These are phyloP conservation scores for Babesia ovis DNA, from an alignment of 169 alveolate genomes.

Conservation along the genomic window DNA sequence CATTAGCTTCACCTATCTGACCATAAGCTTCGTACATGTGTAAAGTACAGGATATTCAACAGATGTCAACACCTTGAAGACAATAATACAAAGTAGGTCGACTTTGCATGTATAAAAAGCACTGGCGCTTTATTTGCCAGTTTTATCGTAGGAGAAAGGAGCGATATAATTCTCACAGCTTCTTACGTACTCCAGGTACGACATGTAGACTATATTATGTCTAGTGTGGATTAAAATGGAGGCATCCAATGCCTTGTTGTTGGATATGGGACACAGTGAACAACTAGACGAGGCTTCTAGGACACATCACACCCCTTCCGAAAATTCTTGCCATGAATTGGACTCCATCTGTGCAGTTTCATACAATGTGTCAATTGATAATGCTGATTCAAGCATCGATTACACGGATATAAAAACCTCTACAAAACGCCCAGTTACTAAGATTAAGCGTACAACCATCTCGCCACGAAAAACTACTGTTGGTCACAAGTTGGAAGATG, in stretches of 20 bases:
- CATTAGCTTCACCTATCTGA: no score
- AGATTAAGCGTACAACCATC: neutral
- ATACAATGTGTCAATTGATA: neutral
- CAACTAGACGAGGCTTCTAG: neutral
- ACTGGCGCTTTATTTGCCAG: neutral
- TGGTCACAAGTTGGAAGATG: neutral
- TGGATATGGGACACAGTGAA: neutral
- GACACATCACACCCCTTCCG: neutral
- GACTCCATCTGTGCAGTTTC: conserved; percentile 10
- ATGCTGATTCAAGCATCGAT: neutral
- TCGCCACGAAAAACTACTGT: neutral
- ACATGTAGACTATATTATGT: neutral
- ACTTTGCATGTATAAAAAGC: neutral
- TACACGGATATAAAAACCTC: conserved; percentile 1
- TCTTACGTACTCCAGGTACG: neutral
- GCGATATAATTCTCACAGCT: neutral
- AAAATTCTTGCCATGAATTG: neutral
- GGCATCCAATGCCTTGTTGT: neutral
- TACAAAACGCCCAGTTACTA: neutral
- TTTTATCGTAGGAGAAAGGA: neutral
- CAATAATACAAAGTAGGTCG: neutral
- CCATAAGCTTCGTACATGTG: no score
- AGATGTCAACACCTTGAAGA: neutral
- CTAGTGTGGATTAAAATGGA: conserved; percentile 3
- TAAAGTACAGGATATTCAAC: neutral